Evolutionary conservation across 495 filamentous ascomycete species (phyloP).

Genomic region (Monascus purpureus): DNA sequence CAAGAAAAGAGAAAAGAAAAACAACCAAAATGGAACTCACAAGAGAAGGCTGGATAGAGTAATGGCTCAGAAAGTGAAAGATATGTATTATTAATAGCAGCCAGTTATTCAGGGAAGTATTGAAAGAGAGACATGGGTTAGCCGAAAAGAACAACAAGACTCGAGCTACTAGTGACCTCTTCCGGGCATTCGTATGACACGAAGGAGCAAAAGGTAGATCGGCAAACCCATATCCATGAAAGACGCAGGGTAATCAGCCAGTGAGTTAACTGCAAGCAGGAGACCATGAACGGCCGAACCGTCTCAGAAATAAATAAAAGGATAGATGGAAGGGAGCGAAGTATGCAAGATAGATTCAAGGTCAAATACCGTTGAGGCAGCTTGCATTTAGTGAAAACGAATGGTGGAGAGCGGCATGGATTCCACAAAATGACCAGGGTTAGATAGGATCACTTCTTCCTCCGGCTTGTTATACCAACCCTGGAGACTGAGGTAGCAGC

Average conservation of each 20-base stretch:
- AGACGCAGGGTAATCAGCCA: constrained; percentile 10
- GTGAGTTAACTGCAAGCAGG: neutral
- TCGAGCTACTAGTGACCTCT: neutral
- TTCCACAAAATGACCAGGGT: too few species aligned
- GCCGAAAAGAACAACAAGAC: neutral
- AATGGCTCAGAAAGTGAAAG: too few species aligned
- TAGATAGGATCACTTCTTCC: too few species aligned
- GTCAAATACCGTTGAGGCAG: neutral
- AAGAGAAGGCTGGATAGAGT: too few species aligned
- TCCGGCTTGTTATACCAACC: too few species aligned
- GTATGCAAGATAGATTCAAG: neutral
- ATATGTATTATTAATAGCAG: too few species aligned
- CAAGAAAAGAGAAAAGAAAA: neutral
- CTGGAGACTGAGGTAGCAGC: neutral
- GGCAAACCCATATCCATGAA: constrained; percentile 5
- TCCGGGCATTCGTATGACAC: neutral
- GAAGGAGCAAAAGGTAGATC: constrained; percentile 8
- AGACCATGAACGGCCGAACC: neutral
- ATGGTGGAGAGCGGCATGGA: neutral
- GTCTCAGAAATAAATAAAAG: neutral
- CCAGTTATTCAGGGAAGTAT: neutral
- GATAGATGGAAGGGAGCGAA: neutral
- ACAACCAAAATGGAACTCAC: too few species aligned
- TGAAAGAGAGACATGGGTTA: neutral
- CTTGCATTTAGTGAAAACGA: neutral